These are phyloP conservation scores for Populus deltoides DNA, from an alignment of 345 rosid genomes.

Conservation along the genomic window DNA sequence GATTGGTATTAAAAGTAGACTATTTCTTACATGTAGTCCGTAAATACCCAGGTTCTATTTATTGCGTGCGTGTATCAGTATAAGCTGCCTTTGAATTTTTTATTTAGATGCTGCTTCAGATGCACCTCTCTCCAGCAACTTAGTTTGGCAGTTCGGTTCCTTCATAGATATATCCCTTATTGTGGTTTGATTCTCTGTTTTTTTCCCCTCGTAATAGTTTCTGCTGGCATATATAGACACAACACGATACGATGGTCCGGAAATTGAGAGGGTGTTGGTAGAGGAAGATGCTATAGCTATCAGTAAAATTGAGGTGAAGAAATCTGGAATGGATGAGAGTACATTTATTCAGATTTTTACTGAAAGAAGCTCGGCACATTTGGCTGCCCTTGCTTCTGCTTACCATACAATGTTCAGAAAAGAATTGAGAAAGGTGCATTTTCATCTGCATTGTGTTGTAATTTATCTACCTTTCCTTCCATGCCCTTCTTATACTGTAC, in stretches of 20 bases:
- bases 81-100: too few species aligned
- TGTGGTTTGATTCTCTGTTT: background rate
- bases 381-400: constrained; percentile 41
- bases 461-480: background rate
- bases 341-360: constrained; percentile 47
- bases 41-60: too few species aligned
- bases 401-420: constrained; percentile 39
- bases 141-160: too few species aligned
- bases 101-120: too few species aligned
- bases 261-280: constrained; percentile 39
- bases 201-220: constrained; percentile 12
- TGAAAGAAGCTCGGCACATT: constrained; percentile 61
- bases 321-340: constrained; percentile 36
- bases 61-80: too few species aligned
- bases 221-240: constrained; percentile 51
- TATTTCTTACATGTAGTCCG: background rate
- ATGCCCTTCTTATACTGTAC: background rate
- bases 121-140: too few species aligned
- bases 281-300: constrained; percentile 56
- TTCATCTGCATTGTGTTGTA: background rate
- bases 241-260: constrained; percentile 68
- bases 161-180: background rate
- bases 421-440: constrained; percentile 46
- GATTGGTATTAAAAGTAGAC: background rate
- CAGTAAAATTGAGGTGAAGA: constrained; percentile 35